Evolutionary conservation across 2,329 filamentous ascomycete genomes (phyloP).

Genomic region (Cyphellophora attinorum): DNA sequence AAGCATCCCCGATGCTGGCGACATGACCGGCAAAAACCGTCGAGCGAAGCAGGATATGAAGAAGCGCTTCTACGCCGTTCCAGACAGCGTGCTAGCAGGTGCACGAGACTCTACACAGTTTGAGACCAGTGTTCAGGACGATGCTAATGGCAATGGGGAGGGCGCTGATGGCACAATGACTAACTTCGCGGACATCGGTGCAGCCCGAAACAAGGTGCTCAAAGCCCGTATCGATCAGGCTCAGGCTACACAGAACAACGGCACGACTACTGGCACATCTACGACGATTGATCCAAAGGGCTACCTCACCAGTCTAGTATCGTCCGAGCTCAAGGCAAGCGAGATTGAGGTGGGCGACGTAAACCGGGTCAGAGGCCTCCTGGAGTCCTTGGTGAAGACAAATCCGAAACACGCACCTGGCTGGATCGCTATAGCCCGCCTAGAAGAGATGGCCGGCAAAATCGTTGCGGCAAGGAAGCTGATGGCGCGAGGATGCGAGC

Average conservation of each 20-base stretch:
- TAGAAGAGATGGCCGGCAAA: conserved; percentile 90
- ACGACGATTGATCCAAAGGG: conserved; percentile 92
- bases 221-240: conserved; percentile 90
- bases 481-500: conserved; percentile 77
- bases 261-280: conserved; percentile 65
- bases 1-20: conserved; percentile 87
- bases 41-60: conserved; percentile 72
- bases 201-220: conserved; percentile 88
- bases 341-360: conserved; percentile 88
- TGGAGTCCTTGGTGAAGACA: conserved; percentile 96
- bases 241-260: conserved; percentile 55
- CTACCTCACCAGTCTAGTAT: conserved; percentile 85
- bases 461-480: conserved; percentile 79
- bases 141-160: conserved; percentile 51
- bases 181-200: conserved; percentile 95
- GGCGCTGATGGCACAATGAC: conserved; percentile 78
- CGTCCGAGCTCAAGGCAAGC: conserved; percentile 66
- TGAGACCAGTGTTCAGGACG: conserved; percentile 79
- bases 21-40: conserved; percentile 89
- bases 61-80: conserved; percentile 88
- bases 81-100: conserved; percentile 86
- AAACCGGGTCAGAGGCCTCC: conserved; percentile 78
- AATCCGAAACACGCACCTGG: conserved; percentile 91
- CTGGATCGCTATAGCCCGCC: conserved; percentile 86
- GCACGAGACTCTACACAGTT: conserved; percentile 73